Conservation (phyloP, 2,329 filamentous ascomycete species). For the Colletotrichum gigasporum region DNA sequence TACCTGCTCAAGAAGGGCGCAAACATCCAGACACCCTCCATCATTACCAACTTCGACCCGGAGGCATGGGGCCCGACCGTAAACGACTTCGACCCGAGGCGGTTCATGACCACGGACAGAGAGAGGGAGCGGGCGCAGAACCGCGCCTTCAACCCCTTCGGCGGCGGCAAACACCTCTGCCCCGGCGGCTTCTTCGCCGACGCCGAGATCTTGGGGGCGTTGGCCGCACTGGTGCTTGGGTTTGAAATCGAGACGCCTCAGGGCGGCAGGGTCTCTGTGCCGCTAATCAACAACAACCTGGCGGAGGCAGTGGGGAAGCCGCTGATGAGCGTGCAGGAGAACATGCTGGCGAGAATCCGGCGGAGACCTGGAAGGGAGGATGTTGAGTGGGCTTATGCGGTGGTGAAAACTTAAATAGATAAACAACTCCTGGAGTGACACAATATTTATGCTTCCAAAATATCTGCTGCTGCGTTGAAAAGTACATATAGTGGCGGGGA, state of each 20-base stretch:
- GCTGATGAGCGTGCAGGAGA: constrained; percentile 8
- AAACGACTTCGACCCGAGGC: constrained; percentile 36
- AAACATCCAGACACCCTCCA: constrained; percentile 36
- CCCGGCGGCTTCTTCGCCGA: constrained; percentile 44
- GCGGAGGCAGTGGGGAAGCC: constrained; percentile 15
- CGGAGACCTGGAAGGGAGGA: constrained; percentile 16
- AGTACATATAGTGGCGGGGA: too few species aligned
- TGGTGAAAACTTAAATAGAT: too few species aligned
- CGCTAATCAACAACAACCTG: constrained; percentile 12
- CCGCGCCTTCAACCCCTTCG: constrained; percentile 41
- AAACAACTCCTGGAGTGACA: too few species aligned
- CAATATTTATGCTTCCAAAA: too few species aligned
- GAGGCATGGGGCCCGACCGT: constrained; percentile 38
- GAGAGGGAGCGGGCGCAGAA: constrained; percentile 36
- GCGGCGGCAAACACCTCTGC: constrained; percentile 45
- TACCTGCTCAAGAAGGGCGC: constrained; percentile 17
- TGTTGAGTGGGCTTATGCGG: constrained; percentile 10
- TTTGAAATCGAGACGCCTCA: constrained; percentile 35
- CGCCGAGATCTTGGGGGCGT: constrained; percentile 39
- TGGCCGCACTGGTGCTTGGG: constrained; percentile 34
- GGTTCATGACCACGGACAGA: constrained; percentile 34
- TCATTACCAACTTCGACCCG: constrained; percentile 36
- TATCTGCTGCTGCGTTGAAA: too few species aligned
- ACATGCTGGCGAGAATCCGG: not conserved
- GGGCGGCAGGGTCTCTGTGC: constrained; percentile 7